Evolutionary conservation across 2,329 filamentous ascomycete species (phyloP), one percentile per base, ranked within the genome.

Genomic region (Capronia americana): DNA sequence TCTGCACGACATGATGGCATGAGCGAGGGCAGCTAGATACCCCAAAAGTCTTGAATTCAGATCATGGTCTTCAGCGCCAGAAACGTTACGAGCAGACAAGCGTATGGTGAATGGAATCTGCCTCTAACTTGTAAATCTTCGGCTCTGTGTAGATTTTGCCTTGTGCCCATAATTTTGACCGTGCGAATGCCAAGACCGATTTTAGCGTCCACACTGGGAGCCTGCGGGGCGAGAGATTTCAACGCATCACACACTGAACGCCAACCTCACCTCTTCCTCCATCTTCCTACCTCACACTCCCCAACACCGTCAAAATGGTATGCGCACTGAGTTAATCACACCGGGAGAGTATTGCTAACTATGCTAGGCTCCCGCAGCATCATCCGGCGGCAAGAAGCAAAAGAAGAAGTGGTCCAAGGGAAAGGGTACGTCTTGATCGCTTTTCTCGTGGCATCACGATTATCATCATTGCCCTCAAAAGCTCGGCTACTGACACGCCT

Each of bases 361-460:
- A 55, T 20, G 32, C 61, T 66, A 83, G 80, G 81, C 81, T 69
- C 79, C 81, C 74, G 77, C 80, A 81, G 79, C 79, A 79, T 74
- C 77, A 71, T 72, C 78, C 75, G 80, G 79, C 73, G 80, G 79
- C 77, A 82, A 82, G 79, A 83, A 83, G 77, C 81, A 83, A 73
- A 83, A 84, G 81, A 84, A 84, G 81, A 84, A 84, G 82, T 84
- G 82, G 82, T 84, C 82, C 70, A 84, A 84, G 80, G 82, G 82
- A 77, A 84, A 84, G 79, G 82, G 82, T 84, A 83, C 75, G 80
- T 60, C 72, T 61, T 61, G 17, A 55, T 20, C 17, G 53, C 17
- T 20, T 55, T 14, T 12, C 53, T 30, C 14, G 17, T 30, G 51
- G 58, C 53, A 56, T 58, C 34, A 44, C 38, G 23, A 26, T 38